Percentiles rank a stretch among this genome's conserved stretches.
phyloP scores from a whole-genome alignment of 345 rosid species.

The Toxicodendron radicans region DNA sequence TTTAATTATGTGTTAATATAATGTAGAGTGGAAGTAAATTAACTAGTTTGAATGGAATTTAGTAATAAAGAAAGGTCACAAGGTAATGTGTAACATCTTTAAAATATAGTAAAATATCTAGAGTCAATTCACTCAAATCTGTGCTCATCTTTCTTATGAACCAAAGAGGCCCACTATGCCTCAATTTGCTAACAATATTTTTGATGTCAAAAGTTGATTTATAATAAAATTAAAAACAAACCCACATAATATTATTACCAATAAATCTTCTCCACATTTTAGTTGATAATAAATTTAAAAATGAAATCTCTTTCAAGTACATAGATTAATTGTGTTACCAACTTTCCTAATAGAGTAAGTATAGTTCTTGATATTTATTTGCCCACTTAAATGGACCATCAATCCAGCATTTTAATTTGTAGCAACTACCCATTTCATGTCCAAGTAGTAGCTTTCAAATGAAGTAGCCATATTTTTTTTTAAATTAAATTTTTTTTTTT shows the following conservation, averaged over 20 bases:
- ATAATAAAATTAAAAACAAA: background rate
- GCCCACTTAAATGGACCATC: background rate
- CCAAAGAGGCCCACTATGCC: background rate
- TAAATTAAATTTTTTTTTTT: no score
- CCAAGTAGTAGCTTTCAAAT: conserved; percentile 32
- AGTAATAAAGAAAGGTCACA: no score
- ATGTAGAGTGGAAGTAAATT: no score
- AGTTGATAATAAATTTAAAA: background rate
- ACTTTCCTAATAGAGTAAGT: conserved; percentile 16
- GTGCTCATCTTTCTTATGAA: background rate
- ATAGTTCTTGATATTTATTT: conserved; percentile 8
- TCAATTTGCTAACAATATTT: no score
- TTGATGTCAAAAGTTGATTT: no score
- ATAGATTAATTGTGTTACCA: background rate
- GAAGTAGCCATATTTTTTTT: background rate
- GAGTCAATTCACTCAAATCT: no score
- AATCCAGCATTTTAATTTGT: no score
- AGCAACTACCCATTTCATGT: conserved; percentile 10
- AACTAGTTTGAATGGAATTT: no score
- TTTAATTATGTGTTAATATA: no score
- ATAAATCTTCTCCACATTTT: background rate
- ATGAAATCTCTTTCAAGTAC: background rate
- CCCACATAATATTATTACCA: background rate
- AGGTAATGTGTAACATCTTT: no score
- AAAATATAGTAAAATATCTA: no score